phyloP scores from a whole-genome alignment of 352 stramenopile species.

The Chrysophaeum taylorii region DNA sequence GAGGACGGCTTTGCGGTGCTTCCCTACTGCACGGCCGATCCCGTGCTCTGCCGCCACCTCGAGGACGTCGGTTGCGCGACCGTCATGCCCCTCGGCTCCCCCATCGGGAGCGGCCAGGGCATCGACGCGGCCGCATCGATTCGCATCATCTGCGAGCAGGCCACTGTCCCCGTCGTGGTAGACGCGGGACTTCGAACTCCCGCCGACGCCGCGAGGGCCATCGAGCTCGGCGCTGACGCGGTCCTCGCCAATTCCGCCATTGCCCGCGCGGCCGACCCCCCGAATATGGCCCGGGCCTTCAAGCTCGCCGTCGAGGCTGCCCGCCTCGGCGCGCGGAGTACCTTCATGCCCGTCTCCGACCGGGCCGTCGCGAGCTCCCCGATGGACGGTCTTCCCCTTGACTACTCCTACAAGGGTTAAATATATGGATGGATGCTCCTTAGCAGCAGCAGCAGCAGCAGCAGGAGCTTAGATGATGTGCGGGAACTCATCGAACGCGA shows the following conservation, averaged over 20 bases:
- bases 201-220: not conserved
- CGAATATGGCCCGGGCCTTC: constrained; percentile 9
- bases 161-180: constrained; percentile 8
- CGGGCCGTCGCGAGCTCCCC: not conserved
- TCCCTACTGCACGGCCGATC: constrained; percentile 10
- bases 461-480: too few species aligned
- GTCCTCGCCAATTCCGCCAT: constrained; percentile 12
- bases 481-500: too few species aligned
- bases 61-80: constrained; percentile 14
- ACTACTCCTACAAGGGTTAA: too few species aligned
- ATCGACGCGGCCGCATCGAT: not conserved
- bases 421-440: too few species aligned
- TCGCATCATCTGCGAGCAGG: constrained; percentile 2
- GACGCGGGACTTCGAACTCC: constrained; percentile 3
- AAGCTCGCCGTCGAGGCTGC: not conserved
- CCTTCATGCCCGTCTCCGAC: not conserved
- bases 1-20: constrained; percentile 11
- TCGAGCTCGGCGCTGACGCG: constrained; percentile 12
- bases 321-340: not conserved
- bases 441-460: too few species aligned
- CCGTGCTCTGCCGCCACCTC: constrained; percentile 11
- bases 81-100: constrained; percentile 5
- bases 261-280: not conserved
- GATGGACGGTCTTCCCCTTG: too few species aligned
- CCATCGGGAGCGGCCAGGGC: constrained; percentile 1